phyloP scores from a whole-genome alignment of 2,329 filamentous ascomycete genomes.

The Samsoniella hepiali region DNA sequence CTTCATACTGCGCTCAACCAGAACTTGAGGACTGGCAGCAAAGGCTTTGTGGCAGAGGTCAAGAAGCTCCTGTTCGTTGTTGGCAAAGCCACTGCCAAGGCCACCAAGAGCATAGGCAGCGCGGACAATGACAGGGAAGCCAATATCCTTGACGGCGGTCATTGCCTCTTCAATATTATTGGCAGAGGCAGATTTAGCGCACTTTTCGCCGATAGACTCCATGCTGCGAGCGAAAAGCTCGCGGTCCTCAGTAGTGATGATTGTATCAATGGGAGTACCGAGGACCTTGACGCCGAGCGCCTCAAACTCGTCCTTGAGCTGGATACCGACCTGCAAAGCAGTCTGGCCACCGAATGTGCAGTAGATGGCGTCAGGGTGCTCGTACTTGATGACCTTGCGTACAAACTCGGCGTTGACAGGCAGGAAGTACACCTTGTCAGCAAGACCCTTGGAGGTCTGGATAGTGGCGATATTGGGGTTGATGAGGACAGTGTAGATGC shows the following conservation, averaged over 20 bases:
- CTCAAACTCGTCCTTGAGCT: slow-evolving; percentile 96
- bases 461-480: slow-evolving; percentile 99
- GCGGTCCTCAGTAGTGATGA: slow-evolving; percentile 97
- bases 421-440: slow-evolving; percentile 98
- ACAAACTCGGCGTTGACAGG: slow-evolving; percentile 97
- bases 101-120: slow-evolving; percentile 95
- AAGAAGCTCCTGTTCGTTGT: slow-evolving; percentile 76
- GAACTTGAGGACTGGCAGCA: slow-evolving; percentile 88
- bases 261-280: slow-evolving; percentile 94
- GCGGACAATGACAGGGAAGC: slow-evolving; percentile 94
- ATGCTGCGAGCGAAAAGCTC: slow-evolving; percentile 97
- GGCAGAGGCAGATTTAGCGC: slow-evolving; percentile 93
- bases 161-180: slow-evolving; percentile 85
- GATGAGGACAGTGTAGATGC: slow-evolving; percentile 96
- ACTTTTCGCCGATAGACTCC: slow-evolving; percentile 97
- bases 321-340: slow-evolving; percentile 91
- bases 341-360: slow-evolving; percentile 98
- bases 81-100: slow-evolving; percentile 90
- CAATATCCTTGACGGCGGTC: slow-evolving; percentile 83
- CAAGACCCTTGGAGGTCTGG: slow-evolving; percentile 94
- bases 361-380: slow-evolving; percentile 94
- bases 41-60: slow-evolving; percentile 94
- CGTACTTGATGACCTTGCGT: slow-evolving; percentile 92
- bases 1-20: slow-evolving; percentile 98
- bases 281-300: slow-evolving; percentile 87